Percentiles rank a stretch among this genome's conserved stretches.
Conservation (phyloP, 306 rosid genomes). For the Gastrolobium villosum region DNA sequence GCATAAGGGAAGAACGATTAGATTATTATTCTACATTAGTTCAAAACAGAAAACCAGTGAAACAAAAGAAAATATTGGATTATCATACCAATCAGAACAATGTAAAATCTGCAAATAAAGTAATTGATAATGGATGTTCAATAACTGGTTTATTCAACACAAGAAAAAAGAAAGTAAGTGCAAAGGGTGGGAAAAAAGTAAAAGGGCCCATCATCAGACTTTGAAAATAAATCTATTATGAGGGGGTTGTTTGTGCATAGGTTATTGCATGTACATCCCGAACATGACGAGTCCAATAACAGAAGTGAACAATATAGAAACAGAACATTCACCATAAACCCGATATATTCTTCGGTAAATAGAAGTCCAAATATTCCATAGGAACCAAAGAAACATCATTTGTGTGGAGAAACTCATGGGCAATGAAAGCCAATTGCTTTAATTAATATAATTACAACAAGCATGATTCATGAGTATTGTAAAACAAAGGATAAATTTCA, state of each 20-base stretch:
- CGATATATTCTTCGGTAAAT: not conserved
- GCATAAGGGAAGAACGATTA: slow-evolving; percentile 34
- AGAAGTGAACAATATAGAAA: slow-evolving; percentile 9
- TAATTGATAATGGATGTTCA: slow-evolving; percentile 29
- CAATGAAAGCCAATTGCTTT: slow-evolving; percentile 13
- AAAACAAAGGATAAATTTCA: too few relatives aligned
- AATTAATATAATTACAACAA: not conserved
- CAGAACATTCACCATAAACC: not conserved
- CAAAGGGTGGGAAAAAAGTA: not conserved
- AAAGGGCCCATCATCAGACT: slow-evolving; percentile 40
- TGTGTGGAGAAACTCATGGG: not conserved
- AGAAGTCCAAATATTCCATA: not conserved
- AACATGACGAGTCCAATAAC: not conserved
- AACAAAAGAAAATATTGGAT: slow-evolving; percentile 33
- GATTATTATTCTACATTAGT: slow-evolving; percentile 21
- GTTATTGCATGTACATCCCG: slow-evolving; percentile 9
- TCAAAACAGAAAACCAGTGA: slow-evolving; percentile 29
- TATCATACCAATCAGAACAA: not conserved
- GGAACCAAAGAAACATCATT: slow-evolving; percentile 30
- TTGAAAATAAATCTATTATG: slow-evolving; percentile 16
- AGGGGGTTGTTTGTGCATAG: slow-evolving; percentile 1
- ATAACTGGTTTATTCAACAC: slow-evolving; percentile 35
- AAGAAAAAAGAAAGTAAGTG: slow-evolving; percentile 38
- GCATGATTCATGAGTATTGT: not conserved
- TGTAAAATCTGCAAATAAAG: slow-evolving; percentile 30